phyloP scores from a whole-genome alignment of 352 stramenopile genomes.

The Nothophytophthora sp. region DNA sequence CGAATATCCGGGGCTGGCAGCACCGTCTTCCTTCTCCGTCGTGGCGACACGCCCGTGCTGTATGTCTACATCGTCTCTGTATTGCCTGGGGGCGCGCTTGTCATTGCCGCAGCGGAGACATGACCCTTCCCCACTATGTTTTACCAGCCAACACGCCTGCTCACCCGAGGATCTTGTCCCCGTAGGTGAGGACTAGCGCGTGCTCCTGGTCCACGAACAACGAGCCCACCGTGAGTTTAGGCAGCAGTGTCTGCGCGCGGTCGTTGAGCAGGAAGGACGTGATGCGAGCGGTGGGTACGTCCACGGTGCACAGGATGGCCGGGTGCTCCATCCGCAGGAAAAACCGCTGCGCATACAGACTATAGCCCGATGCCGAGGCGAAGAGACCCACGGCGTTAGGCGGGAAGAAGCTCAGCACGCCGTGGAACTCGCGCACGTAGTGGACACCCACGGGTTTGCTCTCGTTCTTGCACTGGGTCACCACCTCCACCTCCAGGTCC shows the following conservation, averaged over 20 bases:
- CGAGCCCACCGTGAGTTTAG: conserved; percentile 61
- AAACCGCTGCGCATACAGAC: conserved; percentile 74
- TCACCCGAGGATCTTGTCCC: conserved; percentile 57
- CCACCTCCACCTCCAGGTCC: conserved; percentile 59
- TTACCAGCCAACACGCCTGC: neutral
- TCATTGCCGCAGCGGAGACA: no score
- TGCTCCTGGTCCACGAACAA: conserved; percentile 69
- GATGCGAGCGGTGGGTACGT: conserved; percentile 29
- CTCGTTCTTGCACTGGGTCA: conserved; percentile 86
- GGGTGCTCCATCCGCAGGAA: conserved; percentile 67
- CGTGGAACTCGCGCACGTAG: conserved; percentile 74
- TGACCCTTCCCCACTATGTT: no score
- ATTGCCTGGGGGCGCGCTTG: neutral
- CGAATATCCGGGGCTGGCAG: no score
- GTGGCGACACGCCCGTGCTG: no score
- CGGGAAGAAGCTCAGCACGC: conserved; percentile 53
- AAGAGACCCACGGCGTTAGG: conserved; percentile 60
- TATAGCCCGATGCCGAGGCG: conserved; percentile 75
- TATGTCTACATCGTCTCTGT: neutral
- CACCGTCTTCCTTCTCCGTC: no score
- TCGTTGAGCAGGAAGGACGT: conserved; percentile 69
- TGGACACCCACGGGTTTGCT: conserved; percentile 67
- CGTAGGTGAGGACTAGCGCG: conserved; percentile 74
- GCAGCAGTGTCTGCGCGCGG: conserved; percentile 51
- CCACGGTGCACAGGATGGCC: conserved; percentile 61